Conservation (phyloP, 2,329 filamentous ascomycete species). For the Fusarium graminum region DNA sequence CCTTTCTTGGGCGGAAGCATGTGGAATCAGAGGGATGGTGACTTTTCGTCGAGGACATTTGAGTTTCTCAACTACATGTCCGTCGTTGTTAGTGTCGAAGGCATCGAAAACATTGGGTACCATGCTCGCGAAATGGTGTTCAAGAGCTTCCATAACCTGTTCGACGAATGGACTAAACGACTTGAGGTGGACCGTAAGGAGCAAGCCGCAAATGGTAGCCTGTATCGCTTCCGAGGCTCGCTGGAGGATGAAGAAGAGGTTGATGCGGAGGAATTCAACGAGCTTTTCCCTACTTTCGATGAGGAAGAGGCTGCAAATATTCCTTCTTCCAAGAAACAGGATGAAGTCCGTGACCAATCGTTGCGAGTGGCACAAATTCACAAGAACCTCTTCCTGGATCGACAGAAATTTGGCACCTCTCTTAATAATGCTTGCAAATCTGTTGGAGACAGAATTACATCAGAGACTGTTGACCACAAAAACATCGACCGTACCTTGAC, state of each 20-base stretch:
- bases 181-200: constrained; percentile 82
- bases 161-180: constrained; percentile 82
- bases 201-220: constrained; percentile 77
- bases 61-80: constrained; percentile 58
- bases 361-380: constrained; percentile 73
- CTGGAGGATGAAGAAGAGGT: constrained; percentile 81
- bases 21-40: constrained; percentile 45
- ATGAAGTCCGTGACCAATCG: constrained; percentile 67
- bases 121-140: constrained; percentile 69
- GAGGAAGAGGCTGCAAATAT: constrained; percentile 60
- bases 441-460: constrained; percentile 56
- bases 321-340: constrained; percentile 50
- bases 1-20: constrained; percentile 69
- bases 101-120: constrained; percentile 56
- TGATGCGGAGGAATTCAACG: constrained; percentile 79
- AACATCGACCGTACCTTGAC: constrained; percentile 57
- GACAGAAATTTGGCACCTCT: constrained; percentile 56
- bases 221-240: constrained; percentile 87
- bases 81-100: constrained; percentile 61
- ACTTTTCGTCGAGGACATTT: constrained; percentile 53
- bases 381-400: constrained; percentile 63
- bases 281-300: constrained; percentile 85
- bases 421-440: constrained; percentile 61
- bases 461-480: constrained; percentile 48
- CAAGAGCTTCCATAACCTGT: constrained; percentile 78